Base-by-base conservation (phyloP, 2,329 filamentous ascomycete species). In the Colletotrichum musae region DNA sequence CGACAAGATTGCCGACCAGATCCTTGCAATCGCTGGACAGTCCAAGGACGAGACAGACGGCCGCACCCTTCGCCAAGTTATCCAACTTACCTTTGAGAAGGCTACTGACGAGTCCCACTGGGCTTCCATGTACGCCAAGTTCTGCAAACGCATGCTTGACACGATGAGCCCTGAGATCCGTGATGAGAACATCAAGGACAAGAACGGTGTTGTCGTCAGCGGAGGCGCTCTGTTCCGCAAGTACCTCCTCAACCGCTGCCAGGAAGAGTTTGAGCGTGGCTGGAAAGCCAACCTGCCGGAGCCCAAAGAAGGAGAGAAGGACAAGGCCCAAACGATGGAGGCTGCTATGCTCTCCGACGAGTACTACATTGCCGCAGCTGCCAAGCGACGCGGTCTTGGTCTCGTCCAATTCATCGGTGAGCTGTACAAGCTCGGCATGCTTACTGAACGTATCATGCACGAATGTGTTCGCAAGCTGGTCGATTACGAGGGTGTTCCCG, bases 391-490 rank as follows among this genome's bases (percentile, higher is more conserved):
- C 81, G 96, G 96, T 84, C 93, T 99, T 73, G 96, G 96, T 91
- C 89, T 99, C 24, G 95, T 99, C 72, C 95, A 98, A 83, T 99
- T 99, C 84, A 99, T 99, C 78, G 96, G 96, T 85, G 96, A 99
- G 84, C 90, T 99, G 53, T 99, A 97, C 90, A 99, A 98, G 87
- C 91, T 99, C 70, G 92, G 93, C 80, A 99, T 99, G 96, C 89
- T 99, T 81, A 99, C 96, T 71, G 94, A 98, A 81, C 93, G 95
- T 80, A 99, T 99, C 83, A 99, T 99, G 96, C 95, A 99, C 85
- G 94, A 98, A 83, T 99, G 96, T 88, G 94, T 99, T 32, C 92
- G 94, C 85, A 97, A 97, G 83, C 89, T 99, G 72, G 93, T 99
- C 74, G 95, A 99, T 83, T 98, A 97, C 82, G 92, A 95, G 77